Percentiles rank a stretch among this genome's conserved stretches.
These are phyloP conservation scores for Zalaria sp. DNA, from an alignment of 2,329 filamentous ascomycete genomes.

Conservation along the genomic window DNA sequence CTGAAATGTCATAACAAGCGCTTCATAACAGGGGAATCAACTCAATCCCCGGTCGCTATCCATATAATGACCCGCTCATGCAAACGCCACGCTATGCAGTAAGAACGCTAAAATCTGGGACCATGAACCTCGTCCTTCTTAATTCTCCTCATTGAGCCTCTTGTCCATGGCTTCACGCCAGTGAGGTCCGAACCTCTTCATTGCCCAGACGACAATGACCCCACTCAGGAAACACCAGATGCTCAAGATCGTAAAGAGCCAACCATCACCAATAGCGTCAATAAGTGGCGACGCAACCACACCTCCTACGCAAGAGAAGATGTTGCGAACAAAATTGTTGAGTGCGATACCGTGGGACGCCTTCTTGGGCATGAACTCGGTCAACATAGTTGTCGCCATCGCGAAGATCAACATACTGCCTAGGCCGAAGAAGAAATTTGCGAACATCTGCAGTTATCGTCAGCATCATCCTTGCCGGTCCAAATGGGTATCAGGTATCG, in stretches of 20 bases:
- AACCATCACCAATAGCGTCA: constrained; percentile 55
- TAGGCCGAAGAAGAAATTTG: constrained; percentile 46
- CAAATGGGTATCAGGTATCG: background rate
- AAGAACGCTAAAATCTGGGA: background rate
- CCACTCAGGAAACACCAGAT: constrained; percentile 15
- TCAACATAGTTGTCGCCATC: constrained; percentile 65
- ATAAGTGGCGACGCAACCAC: constrained; percentile 59
- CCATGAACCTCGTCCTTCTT: background rate
- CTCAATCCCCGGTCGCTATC: background rate
- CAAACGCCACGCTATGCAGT: background rate
- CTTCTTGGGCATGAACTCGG: constrained; percentile 63
- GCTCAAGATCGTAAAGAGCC: constrained; percentile 51
- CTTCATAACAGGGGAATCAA: too few relatives aligned
- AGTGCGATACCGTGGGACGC: constrained; percentile 62
- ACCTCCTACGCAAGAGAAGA: constrained; percentile 57
- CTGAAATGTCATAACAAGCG: too few relatives aligned
- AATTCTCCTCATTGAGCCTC: background rate
- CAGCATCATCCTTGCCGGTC: background rate
- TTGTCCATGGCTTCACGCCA: constrained; percentile 11
- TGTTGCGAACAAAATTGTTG: constrained; percentile 70
- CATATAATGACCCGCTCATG: background rate
- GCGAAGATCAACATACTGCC: constrained; percentile 68
- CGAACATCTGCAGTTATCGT: constrained; percentile 10
- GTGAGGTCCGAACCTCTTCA: constrained; percentile 17
- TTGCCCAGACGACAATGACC: constrained; percentile 13